Conservation (phyloP, 306 rosid genomes). For the Dryas drummondii region DNA sequence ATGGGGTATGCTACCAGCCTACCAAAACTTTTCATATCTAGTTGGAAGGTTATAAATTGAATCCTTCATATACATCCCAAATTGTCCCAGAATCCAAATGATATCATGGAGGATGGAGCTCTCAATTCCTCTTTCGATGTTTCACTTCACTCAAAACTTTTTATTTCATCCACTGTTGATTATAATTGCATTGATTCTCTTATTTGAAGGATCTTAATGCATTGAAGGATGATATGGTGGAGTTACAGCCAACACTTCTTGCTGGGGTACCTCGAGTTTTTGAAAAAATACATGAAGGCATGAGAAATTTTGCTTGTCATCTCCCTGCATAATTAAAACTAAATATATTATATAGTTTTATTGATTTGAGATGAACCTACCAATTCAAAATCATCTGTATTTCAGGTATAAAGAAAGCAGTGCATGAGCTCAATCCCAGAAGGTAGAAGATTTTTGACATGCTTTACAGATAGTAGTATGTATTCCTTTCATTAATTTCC, state of each 20-base stretch:
- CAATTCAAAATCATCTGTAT: constrained; percentile 18
- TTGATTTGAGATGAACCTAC: neutral
- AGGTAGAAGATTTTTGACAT: constrained; percentile 58
- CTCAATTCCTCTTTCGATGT: neutral
- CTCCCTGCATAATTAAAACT: constrained; percentile 1
- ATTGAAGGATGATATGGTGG: constrained; percentile 65
- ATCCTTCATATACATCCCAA: neutral
- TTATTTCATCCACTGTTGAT: neutral
- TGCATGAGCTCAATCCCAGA: constrained; percentile 65
- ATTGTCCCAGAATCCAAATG: neutral
- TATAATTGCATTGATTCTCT: constrained; percentile 1
- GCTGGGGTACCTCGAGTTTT: constrained; percentile 87
- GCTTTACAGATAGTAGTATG: constrained; percentile 62
- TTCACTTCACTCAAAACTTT: neutral
- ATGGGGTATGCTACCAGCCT: constrained; percentile 60
- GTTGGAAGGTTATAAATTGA: neutral
- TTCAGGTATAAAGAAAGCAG: constrained; percentile 76
- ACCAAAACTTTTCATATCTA: neutral
- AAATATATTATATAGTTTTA: too few species aligned
- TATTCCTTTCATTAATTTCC: constrained; percentile 1
- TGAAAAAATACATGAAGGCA: constrained; percentile 75
- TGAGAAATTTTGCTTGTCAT: constrained; percentile 10
- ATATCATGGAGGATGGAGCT: neutral
- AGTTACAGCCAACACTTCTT: constrained; percentile 75
- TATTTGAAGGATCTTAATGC: constrained; percentile 65